Percentiles rank a stretch among this genome's conserved stretches.
Evolutionary conservation across 2,329 filamentous ascomycete genomes (phyloP).

Genomic region (Teratosphaeria viscida): DNA sequence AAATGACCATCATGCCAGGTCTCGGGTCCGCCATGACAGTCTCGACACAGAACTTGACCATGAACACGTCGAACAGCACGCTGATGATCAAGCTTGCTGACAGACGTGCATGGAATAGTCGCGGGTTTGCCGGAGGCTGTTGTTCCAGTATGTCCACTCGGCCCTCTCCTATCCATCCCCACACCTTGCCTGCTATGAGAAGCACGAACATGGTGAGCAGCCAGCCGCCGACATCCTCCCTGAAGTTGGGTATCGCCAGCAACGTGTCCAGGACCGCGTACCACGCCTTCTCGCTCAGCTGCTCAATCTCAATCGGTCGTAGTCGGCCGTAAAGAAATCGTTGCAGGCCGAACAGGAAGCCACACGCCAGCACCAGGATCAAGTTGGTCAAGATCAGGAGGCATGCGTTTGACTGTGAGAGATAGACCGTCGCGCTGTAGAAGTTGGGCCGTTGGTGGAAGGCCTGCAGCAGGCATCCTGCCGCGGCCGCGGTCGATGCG

Average conservation of each 20-base stretch:
- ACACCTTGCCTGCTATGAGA: conserved; percentile 87
- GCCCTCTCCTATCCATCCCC: conserved; percentile 96
- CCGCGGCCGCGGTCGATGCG: conserved; percentile 71
- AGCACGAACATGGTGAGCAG: conserved; percentile 95
- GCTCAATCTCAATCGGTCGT: conserved; percentile 88
- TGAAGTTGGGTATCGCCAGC: conserved; percentile 95
- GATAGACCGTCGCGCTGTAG: conserved; percentile 94
- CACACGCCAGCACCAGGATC: conserved; percentile 68
- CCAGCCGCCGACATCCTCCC: conserved; percentile 88
- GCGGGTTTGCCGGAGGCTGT: conserved; percentile 80
- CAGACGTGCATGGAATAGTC: conserved; percentile 76
- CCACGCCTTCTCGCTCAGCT: conserved; percentile 95
- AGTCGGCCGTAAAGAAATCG: conserved; percentile 82
- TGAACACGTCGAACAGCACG: conserved; percentile 64
- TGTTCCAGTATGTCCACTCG: conserved; percentile 91
- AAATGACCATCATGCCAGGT: conserved; percentile 99
- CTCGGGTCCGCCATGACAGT: conserved; percentile 77
- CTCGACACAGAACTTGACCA: conserved; percentile 71
- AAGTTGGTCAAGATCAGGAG: conserved; percentile 91
- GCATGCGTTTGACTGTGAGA: conserved; percentile 92
- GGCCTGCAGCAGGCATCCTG: conserved; percentile 73
- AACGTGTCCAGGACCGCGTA: conserved; percentile 96
- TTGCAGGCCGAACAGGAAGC: conserved; percentile 77
- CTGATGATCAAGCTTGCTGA: conserved; percentile 69
- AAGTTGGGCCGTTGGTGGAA: conserved; percentile 95